Conservation (phyloP, 495 filamentous ascomycete genomes). For the Daldinia bambusicola region DNA sequence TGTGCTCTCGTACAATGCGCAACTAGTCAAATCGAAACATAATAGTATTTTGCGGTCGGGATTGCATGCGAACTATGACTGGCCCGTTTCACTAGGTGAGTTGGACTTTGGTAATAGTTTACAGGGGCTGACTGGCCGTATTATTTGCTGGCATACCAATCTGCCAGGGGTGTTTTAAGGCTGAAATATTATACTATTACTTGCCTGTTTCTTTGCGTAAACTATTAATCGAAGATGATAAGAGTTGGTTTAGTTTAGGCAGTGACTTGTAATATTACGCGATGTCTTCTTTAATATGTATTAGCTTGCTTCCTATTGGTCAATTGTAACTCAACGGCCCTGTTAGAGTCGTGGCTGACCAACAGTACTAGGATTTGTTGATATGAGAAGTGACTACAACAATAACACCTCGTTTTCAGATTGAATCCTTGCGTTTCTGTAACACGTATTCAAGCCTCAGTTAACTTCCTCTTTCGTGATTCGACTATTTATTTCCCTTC, state of each 20-base stretch:
- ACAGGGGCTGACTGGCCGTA: neutral
- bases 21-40: neutral
- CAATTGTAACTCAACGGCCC: neutral
- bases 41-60: neutral
- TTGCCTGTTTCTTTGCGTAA: neutral
- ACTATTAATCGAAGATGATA: neutral
- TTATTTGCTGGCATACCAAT: neutral
- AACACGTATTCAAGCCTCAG: neutral
- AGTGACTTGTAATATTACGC: conserved; percentile 1
- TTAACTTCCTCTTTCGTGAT: neutral
- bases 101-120: conserved; percentile 1
- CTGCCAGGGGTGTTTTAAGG: neutral
- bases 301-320: neutral
- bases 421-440: neutral
- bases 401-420: neutral
- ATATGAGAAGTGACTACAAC: too few relatives aligned
- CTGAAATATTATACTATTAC: neutral
- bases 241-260: neutral
- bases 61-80: neutral
- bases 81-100: neutral
- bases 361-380: neutral
- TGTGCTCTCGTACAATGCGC: neutral
- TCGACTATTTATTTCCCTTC: neutral
- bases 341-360: neutral
- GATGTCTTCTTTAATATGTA: neutral